Conservation (phyloP, 805 yeast species). For the Lachancea fermentati region DNA sequence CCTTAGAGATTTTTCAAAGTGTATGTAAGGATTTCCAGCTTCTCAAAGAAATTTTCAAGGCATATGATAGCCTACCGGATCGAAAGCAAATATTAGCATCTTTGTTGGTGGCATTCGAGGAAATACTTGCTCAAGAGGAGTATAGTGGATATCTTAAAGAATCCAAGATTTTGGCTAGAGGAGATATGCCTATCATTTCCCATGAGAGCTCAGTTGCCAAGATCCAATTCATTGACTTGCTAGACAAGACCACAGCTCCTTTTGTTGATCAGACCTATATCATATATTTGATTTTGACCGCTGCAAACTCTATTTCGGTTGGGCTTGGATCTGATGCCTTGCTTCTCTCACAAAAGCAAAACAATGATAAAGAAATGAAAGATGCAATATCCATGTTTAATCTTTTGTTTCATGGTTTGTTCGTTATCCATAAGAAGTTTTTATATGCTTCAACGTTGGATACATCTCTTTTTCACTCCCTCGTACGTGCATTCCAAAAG, state of each 20-base stretch:
- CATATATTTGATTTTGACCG: conserved; percentile 49
- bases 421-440: conserved; percentile 43
- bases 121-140: conserved; percentile 30
- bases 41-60: conserved; percentile 47
- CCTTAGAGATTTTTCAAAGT: conserved; percentile 65
- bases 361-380: conserved; percentile 7
- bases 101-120: conserved; percentile 40
- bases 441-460: conserved; percentile 61
- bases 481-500: conserved; percentile 72
- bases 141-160: conserved; percentile 32
- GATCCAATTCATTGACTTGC: conserved; percentile 59
- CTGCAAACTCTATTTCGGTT: conserved; percentile 54
- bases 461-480: conserved; percentile 57
- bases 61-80: conserved; percentile 54
- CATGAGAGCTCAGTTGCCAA: conserved; percentile 41
- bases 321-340: conserved; percentile 55
- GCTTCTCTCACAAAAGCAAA: conserved; percentile 32
- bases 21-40: conserved; percentile 52
- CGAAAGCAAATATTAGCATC: conserved; percentile 58
- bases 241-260: conserved; percentile 82
- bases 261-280: conserved; percentile 56
- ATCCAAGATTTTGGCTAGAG: conserved; percentile 29
- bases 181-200: conserved; percentile 36
- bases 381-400: conserved; percentile 26
- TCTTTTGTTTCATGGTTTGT: conserved; percentile 37